These are phyloP conservation scores for Cytospora leucostoma DNA, from an alignment of 2,329 filamentous ascomycete genomes.

Conservation along the genomic window DNA sequence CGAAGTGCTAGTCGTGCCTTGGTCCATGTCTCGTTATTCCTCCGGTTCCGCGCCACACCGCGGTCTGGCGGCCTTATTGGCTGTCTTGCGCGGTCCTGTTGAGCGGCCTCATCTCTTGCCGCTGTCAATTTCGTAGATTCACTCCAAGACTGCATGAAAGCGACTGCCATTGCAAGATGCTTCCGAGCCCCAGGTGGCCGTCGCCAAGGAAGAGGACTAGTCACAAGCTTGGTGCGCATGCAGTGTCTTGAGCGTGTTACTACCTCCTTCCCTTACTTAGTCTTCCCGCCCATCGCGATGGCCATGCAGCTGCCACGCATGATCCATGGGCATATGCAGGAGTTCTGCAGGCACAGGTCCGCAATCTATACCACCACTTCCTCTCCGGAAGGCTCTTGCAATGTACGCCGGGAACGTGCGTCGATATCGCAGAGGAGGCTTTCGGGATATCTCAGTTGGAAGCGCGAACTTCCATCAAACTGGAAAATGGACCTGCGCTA, in stretches of 20 bases:
- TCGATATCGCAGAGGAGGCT: background rate
- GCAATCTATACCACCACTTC: background rate
- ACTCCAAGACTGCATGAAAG: background rate
- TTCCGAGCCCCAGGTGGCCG: constrained; percentile 2
- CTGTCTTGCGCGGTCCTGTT: background rate
- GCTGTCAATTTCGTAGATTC: background rate
- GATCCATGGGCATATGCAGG: constrained; percentile 14
- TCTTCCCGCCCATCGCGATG: background rate
- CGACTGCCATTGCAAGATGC: background rate
- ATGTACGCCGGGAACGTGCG: background rate
- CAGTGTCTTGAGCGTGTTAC: constrained; percentile 12
- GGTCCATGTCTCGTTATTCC: background rate
- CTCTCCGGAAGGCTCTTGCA: constrained; percentile 6
- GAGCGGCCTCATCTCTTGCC: constrained; percentile 2
- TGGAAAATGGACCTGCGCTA: background rate
- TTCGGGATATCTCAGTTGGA: background rate
- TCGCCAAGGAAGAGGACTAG: constrained; percentile 10
- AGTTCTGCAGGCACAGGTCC: constrained; percentile 13
- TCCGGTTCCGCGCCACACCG: background rate
- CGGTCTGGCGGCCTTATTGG: background rate
- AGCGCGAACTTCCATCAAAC: background rate
- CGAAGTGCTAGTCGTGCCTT: background rate
- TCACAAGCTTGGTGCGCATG: constrained; percentile 22
- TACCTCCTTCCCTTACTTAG: background rate
- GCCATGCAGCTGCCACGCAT: constrained; percentile 3